Evolutionary conservation across 139 green algal species (phyloP), one percentile per base, ranked within the genome.

Genomic region (Klebsormidium nitens): DNA sequence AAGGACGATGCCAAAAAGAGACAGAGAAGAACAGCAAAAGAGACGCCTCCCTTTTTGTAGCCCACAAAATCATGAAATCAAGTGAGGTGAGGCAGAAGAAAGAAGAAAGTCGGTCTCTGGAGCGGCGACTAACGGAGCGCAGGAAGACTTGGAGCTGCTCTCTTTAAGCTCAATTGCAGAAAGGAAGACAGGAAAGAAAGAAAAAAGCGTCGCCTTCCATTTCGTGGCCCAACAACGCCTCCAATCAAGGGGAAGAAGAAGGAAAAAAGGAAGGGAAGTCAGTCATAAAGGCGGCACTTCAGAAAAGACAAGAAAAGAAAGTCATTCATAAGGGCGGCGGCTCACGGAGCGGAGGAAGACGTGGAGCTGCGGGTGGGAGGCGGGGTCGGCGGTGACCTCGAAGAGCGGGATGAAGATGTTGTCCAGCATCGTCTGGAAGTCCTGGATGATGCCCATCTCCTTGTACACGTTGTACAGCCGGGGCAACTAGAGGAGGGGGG

Each of bases 391-490:
- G n/a, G 95, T 98, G 36, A 95, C 94, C 82, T 98, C 94, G 72
- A 99, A 99, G 63, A 99, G 87, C 29, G 95, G 94, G 32, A 80
- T 59, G 75, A 99, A 99, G 74, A 99, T 93, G 87, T 99, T 99
- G 84, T 93, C 87, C 50, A 99, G 86, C 82, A 99, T 92, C 82
- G 96, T 86, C 79, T 82, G 75, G 57, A 85, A 85, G 17, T 66
- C 78, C 26, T 80, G 5, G 28, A 85, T 42, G 38, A 89, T 87
- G 36, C 87, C 89, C 71, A 87, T 78, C 42, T 83, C 82, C 79
- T 93, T 93, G 89, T 98, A 98, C 36, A 98, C 80, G 69, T 94
- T 93, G 89, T 97, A 98, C 64, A 98, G 88, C 19, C 93, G 86
- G 2, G 93, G 93, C 3, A 97, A 84, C 88, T 77, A n/a, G n/a